A percentile compares a stretch with the other conserved stretches of the same genome.
phyloP scores from a whole-genome alignment of 805 yeast species.

The Saturnispora gosingensis region DNA sequence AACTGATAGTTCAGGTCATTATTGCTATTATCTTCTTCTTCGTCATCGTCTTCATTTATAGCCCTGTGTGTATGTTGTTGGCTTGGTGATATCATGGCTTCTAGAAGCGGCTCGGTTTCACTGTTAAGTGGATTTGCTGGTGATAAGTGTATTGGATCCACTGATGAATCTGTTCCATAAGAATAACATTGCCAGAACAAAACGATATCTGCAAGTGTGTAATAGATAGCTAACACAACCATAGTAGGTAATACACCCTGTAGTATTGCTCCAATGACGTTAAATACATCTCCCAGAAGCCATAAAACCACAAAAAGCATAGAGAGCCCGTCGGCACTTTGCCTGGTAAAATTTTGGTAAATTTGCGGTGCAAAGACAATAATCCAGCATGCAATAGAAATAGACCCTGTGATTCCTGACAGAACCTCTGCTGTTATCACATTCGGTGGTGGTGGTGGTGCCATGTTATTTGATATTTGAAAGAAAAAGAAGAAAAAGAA shows the following conservation, averaged over 20 bases:
- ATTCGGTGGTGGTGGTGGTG: conserved; percentile 61
- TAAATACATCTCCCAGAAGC: conserved; percentile 91
- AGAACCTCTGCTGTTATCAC: conserved; percentile 60
- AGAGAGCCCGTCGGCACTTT: conserved; percentile 85
- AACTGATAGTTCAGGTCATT: conserved; percentile 18
- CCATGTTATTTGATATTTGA: conserved; percentile 23
- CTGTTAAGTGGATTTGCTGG: conserved; percentile 75
- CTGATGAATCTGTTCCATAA: conserved; percentile 55
- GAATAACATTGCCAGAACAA: conserved; percentile 74
- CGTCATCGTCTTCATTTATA: conserved; percentile 2
- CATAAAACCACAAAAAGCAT: conserved; percentile 78
- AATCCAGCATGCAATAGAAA: conserved; percentile 95
- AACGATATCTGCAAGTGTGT: conserved; percentile 83
- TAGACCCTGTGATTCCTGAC: conserved; percentile 74
- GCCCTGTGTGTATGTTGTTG: not conserved
- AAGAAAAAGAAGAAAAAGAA: not conserved
- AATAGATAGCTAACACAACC: conserved; percentile 86
- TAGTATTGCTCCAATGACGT: conserved; percentile 80
- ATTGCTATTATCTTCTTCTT: not conserved
- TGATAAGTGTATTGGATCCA: conserved; percentile 71
- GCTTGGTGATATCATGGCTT: conserved; percentile 44
- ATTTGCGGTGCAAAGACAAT: conserved; percentile 96
- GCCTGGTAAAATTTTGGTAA: conserved; percentile 79
- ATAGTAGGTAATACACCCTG: conserved; percentile 92
- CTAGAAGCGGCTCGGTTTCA: conserved; percentile 55